These are phyloP conservation scores for Camelina laxa DNA, from an alignment of 345 rosid species.

Conservation along the genomic window DNA sequence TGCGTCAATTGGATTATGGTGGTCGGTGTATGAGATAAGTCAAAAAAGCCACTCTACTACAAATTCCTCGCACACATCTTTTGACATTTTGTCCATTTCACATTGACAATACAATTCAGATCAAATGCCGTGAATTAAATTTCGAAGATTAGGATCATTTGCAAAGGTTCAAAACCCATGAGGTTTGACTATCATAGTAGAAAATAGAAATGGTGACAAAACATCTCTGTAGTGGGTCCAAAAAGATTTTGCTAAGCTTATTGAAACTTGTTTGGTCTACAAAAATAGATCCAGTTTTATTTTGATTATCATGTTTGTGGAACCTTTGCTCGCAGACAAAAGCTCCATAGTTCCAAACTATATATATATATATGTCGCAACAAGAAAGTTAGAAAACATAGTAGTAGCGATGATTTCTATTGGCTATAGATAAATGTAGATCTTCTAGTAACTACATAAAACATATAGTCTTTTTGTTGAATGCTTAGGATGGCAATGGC, in stretches of 20 bases:
- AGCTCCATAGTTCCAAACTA: too few species aligned
- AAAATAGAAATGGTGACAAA: conserved; percentile 29
- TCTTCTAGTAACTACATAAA: too few species aligned
- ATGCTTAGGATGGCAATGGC: too few species aligned
- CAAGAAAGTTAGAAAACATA: too few species aligned
- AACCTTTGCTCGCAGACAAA: too few species aligned
- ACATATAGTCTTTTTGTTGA: too few species aligned
- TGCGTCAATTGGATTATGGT: conserved; percentile 34
- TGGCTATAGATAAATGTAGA: too few species aligned
- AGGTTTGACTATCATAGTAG: conserved; percentile 32
- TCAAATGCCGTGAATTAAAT: conserved; percentile 2
- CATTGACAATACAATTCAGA: conserved; percentile 10
- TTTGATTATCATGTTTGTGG: too few species aligned
- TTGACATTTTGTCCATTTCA: conserved; percentile 38
- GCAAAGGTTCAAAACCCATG: conserved; percentile 26
- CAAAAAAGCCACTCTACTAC: conserved; percentile 27
- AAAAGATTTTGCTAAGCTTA: conserved; percentile 19
- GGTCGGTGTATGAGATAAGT: conserved; percentile 40
- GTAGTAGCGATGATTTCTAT: too few species aligned
- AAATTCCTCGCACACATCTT: conserved; percentile 32
- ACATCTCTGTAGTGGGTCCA: conserved; percentile 28
- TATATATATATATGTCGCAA: too few species aligned
- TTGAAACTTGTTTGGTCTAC: neutral
- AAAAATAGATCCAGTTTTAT: too few species aligned
- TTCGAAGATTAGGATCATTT: neutral